These are phyloP conservation scores for Fomitopsis schrenkii DNA, from an alignment of 1,284 basidiomycete genomes.

Conservation along the genomic window DNA sequence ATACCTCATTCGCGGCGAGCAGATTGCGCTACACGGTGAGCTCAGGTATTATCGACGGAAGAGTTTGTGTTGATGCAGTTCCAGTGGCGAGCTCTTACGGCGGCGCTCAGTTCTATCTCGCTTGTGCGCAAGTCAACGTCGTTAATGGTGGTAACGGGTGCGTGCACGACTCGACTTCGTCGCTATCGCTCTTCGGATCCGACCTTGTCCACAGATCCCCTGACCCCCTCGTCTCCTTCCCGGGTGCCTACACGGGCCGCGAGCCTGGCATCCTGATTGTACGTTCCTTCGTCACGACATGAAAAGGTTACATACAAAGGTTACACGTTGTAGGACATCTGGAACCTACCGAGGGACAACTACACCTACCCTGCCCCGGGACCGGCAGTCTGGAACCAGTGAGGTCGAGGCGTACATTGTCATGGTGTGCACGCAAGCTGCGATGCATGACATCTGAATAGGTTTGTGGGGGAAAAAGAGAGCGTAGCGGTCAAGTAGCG, in stretches of 20 bases:
- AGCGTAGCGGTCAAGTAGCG: too few relatives aligned
- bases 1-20: conserved; percentile 45
- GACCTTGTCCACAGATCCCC: conserved; percentile 11
- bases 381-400: conserved; percentile 2
- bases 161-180: background rate
- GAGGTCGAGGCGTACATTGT: background rate
- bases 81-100: conserved; percentile 27
- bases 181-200: too few relatives aligned
- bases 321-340: conserved; percentile 19
- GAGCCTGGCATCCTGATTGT: conserved; percentile 1
- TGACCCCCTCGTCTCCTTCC: conserved; percentile 29
- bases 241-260: conserved; percentile 33
- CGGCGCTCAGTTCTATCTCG: conserved; percentile 29
- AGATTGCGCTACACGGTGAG: conserved; percentile 52
- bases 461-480: too few relatives aligned
- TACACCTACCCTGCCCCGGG: conserved; percentile 11
- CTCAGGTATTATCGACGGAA: conserved; percentile 7
- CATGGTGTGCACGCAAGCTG: too few relatives aligned
- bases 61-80: too few relatives aligned
- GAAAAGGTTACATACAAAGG: too few relatives aligned
- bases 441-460: too few relatives aligned
- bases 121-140: conserved; percentile 30
- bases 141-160: conserved; percentile 29
- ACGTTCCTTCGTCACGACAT: background rate
- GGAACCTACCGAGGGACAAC: conserved; percentile 18